Conservation (phyloP, 2,329 filamentous ascomycete genomes). For the Verticillium zaregamsianum region DNA sequence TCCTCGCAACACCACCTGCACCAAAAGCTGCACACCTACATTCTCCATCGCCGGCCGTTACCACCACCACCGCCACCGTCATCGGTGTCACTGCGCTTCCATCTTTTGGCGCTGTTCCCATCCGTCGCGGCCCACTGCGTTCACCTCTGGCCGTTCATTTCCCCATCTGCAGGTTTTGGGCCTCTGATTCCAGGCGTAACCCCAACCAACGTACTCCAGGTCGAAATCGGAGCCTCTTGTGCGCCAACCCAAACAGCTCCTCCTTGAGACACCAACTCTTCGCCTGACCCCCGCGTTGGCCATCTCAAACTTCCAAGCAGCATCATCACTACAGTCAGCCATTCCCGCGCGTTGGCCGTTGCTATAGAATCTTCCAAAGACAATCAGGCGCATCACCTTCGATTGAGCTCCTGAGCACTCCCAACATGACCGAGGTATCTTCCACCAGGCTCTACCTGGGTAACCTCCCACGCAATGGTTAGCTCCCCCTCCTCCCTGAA, state of each 20-base stretch:
- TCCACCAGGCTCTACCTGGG: constrained; percentile 94
- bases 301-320: background rate
- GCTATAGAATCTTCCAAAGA: background rate
- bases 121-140: background rate
- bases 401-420: background rate
- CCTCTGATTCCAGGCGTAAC: background rate
- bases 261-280: background rate
- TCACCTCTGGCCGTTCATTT: background rate
- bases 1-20: background rate
- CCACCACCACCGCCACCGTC: background rate
- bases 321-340: background rate
- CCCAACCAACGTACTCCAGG: background rate
- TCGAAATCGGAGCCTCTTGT: background rate
- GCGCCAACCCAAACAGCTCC: background rate
- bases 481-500: constrained; percentile 27
- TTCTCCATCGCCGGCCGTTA: background rate
- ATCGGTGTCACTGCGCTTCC: background rate
- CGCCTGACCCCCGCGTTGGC: background rate
- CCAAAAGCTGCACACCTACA: background rate
- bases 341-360: background rate
- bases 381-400: background rate
- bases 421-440: constrained; percentile 80
- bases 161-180: background rate
- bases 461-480: constrained; percentile 95
- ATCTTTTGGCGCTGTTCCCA: background rate